Conservation (phyloP, 2,329 filamentous ascomycete genomes). For the Pyrenochaeta sp. region DNA sequence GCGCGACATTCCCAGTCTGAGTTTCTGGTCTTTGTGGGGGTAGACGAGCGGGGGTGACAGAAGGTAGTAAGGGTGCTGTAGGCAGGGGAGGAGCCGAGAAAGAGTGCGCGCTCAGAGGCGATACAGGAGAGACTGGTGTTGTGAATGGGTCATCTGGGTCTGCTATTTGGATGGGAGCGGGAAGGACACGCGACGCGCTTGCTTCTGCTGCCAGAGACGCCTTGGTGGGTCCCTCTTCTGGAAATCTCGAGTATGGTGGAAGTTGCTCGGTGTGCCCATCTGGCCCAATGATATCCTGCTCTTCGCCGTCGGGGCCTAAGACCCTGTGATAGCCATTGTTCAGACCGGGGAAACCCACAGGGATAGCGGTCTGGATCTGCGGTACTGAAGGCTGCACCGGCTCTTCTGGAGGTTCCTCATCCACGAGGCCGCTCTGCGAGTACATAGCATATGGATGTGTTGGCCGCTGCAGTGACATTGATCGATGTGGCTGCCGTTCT, state of each 20-base stretch:
- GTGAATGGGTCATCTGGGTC: conserved; percentile 38
- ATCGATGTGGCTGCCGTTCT: conserved; percentile 63
- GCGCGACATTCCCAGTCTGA: conserved; percentile 37
- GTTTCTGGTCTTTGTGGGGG: conserved; percentile 44
- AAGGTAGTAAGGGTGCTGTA: conserved; percentile 29
- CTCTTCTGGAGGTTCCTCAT: conserved; percentile 37
- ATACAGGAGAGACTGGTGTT: conserved; percentile 34
- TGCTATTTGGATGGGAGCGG: conserved; percentile 23
- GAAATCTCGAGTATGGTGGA: conserved; percentile 90
- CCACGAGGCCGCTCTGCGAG: conserved; percentile 75
- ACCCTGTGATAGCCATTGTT: conserved; percentile 74
- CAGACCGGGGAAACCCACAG: conserved; percentile 77
- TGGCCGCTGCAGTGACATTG: conserved; percentile 71
- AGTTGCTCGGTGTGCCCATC: conserved; percentile 91
- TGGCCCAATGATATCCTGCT: conserved; percentile 85
- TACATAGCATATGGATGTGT: conserved; percentile 90
- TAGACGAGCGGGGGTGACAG: conserved; percentile 38
- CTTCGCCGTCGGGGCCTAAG: conserved; percentile 81
- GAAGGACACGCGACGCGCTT: conserved; percentile 41
- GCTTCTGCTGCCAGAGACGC: conserved; percentile 51
- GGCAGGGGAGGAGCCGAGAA: conserved; percentile 31
- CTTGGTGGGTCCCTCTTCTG: conserved; percentile 75
- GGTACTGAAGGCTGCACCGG: conserved; percentile 46
- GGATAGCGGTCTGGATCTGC: conserved; percentile 58
- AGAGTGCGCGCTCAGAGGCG: conserved; percentile 27